Evolutionary conservation across 2,329 filamentous ascomycete genomes (phyloP).

Genomic region (Apiospora sp.): DNA sequence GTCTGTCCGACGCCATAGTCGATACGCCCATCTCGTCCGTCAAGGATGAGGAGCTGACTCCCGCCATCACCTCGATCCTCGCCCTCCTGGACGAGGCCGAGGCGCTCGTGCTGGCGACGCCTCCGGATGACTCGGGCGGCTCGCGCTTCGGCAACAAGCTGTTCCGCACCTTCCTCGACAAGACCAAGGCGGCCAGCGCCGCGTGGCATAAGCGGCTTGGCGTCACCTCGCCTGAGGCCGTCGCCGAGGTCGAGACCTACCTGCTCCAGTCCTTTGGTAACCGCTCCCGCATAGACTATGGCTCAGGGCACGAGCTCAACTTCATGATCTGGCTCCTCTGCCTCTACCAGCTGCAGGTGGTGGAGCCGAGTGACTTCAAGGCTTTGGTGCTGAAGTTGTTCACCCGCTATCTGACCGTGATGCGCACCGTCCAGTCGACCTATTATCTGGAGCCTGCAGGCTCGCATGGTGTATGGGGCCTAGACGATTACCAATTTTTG

Average conservation of each 20-base stretch:
- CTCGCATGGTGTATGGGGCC: slow-evolving; percentile 96
- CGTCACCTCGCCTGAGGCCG: slow-evolving; percentile 58
- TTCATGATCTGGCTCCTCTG: slow-evolving; percentile 97
- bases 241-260: slow-evolving; percentile 80
- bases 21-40: slow-evolving; percentile 72
- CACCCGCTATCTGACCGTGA: slow-evolving; percentile 80
- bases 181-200: slow-evolving; percentile 61
- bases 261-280: slow-evolving; percentile 87
- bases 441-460: slow-evolving; percentile 98
- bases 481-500: slow-evolving; percentile 97
- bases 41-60: slow-evolving; percentile 63
- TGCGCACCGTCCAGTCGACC: slow-evolving; percentile 86
- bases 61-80: slow-evolving; percentile 69
- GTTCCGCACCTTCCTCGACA: slow-evolving; percentile 83
- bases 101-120: slow-evolving; percentile 70
- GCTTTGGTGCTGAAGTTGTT: slow-evolving; percentile 81
- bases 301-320: slow-evolving; percentile 96
- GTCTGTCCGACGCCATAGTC: slow-evolving; percentile 81
- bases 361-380: slow-evolving; percentile 73
- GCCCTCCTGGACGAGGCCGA: slow-evolving; percentile 75
- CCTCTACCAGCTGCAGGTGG: slow-evolving; percentile 77
- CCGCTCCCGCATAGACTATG: slow-evolving; percentile 88
- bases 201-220: slow-evolving; percentile 72
- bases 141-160: slow-evolving; percentile 95
- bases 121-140: slow-evolving; percentile 84